Evolutionary conservation across 495 filamentous ascomycete species (phyloP), one percentile per base, ranked within the genome.

Genomic region (Aspergillus cavernicola): DNA sequence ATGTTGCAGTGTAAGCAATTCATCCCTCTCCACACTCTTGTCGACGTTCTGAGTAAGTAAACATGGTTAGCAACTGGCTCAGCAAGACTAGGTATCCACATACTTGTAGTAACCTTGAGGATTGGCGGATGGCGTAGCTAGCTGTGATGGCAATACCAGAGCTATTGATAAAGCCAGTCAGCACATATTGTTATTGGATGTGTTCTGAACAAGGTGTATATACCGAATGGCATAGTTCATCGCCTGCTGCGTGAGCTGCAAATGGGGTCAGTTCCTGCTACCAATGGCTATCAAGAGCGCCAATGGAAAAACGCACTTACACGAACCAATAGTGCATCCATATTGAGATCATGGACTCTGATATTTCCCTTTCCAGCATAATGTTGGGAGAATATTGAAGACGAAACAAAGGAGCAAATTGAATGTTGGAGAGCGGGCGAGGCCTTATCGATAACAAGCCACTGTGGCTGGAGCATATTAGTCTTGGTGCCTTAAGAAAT

Each of bases 131-230:
- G 26, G 92, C 89, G 78, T 89, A 97, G 35, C 78, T 81, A 38
- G 88, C 89, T 0, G 93, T 96, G 47, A 97, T 83, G 10, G 85
- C 84, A 52, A 99, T 85, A 35, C 91, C 95, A n/a, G 89, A 93
- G 56, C 86, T 86, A 52, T 11, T 53, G 36, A 11, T 1, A 48
- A 63, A 10, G 15, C 16, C 4, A 59, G 58, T 57, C 36, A 67
- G 40, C 35, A 12, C 19, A 33, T 29, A 8, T 33, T 31, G n/a
- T 22, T 11, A 5, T 23, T 16, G 11, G 15, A 23, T 11, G 36
- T 6, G 9, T n/a, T 15, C 20, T 4, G 42, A 50, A 8, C 6
- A 13, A 26, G n/a, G 31, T 11, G 36, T 12, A 47, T 39, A 22
- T 69, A 84, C 79, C 84, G 76, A 55, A 96, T 88, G 68, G 89